Evolutionary conservation across 495 filamentous ascomycete genomes (phyloP), one percentile per base, ranked within the genome.

Genomic region (Glarea lozoyensis): DNA sequence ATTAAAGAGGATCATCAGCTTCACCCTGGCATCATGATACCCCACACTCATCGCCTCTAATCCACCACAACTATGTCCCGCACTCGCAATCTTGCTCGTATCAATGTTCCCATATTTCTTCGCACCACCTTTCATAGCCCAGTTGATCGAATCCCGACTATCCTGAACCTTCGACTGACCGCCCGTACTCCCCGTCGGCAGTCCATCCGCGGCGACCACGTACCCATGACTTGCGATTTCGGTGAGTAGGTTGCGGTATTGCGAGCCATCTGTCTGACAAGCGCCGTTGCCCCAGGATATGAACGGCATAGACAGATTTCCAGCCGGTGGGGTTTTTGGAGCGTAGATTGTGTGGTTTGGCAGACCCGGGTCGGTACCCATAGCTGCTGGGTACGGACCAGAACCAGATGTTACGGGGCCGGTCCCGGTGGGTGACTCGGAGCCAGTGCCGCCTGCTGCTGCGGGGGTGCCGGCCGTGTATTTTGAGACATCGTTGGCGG

Each of bases 321-420:
- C n/a, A 6, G 33, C 6, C 11, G 35, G 34, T 18, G 34, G 37
- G 15, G 36, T 34, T 0, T 17, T 46, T 1, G 44, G 44, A 2
- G 37, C 44, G 19, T 41, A 46, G 17, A 46, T 36, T 12, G 36
- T 46, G 37, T 46, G 44, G 18, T 33, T 41, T 2, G 44, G 44
- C 9, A 46, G 37, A 10, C 25, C 7, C 3, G 44, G 18, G 16
- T 46, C 29, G 6, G 18, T 33, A 6, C 17, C 2, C 37, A 33
- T 46, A 6, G 2, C 2, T 40, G 55, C 52, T 7, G 55, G 55
- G 32, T 55, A 58, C 3, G 52, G 52, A 0, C 55, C 55, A 13
- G 52, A 52, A 2, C 55, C 52, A 5, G 42, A 39, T 2, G 52
- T 52, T 17, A 50, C 33, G 6, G 20, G 25, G 6, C 38, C 54